phyloP scores from a whole-genome alignment of 352 stramenopile species.

The Pythium phragmiticola region DNA sequence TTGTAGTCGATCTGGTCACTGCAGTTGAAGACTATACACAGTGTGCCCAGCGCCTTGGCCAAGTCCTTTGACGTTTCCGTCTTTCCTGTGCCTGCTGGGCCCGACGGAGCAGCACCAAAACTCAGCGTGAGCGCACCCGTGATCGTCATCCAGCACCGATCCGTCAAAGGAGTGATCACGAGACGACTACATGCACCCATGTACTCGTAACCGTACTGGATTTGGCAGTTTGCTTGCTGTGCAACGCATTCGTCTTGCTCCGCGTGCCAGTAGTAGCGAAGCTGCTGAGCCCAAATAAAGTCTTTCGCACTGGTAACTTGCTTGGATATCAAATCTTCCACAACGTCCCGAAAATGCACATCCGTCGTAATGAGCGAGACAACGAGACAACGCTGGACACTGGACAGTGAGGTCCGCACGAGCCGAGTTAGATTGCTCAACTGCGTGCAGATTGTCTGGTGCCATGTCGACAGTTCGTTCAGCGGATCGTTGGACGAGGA shows the following conservation, averaged over 20 bases:
- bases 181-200: slow-evolving; percentile 88
- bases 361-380: slow-evolving; percentile 77
- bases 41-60: slow-evolving; percentile 87
- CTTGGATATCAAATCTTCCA: slow-evolving; percentile 58
- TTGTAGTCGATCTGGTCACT: slow-evolving; percentile 94
- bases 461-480: slow-evolving; percentile 54
- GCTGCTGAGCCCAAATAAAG: slow-evolving; percentile 75
- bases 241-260: slow-evolving; percentile 65
- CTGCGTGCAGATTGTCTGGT: slow-evolving; percentile 68
- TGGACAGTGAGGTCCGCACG: slow-evolving; percentile 56
- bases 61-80: slow-evolving; percentile 95
- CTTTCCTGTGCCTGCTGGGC: slow-evolving; percentile 90
- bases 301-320: slow-evolving; percentile 48
- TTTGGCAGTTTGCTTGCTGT: slow-evolving; percentile 60
- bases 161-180: slow-evolving; percentile 93
- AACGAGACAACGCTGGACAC: slow-evolving; percentile 53
- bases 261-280: slow-evolving; percentile 73
- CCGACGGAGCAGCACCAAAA: slow-evolving; percentile 88
- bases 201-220: slow-evolving; percentile 92
- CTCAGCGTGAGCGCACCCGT: slow-evolving; percentile 86
- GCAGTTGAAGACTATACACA: slow-evolving; percentile 96
- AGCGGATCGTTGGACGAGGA: slow-evolving; percentile 50
- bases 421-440: slow-evolving; percentile 64
- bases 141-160: slow-evolving; percentile 94
- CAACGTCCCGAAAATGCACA: slow-evolving; percentile 77